These are phyloP conservation scores for Helminthosporium solani DNA, from an alignment of 2,329 filamentous ascomycete species.

Conservation along the genomic window DNA sequence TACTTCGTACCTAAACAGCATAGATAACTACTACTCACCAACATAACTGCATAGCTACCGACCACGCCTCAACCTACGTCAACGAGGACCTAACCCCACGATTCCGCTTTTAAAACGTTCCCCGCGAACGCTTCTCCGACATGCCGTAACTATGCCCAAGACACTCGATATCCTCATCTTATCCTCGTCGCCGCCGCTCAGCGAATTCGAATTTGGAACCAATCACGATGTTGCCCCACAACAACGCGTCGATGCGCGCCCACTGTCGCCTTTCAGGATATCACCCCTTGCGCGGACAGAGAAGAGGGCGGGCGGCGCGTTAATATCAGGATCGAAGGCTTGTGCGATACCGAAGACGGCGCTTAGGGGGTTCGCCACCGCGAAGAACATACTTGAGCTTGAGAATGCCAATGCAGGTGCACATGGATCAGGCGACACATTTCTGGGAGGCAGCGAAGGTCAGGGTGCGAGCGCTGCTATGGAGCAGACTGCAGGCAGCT, in stretches of 20 bases:
- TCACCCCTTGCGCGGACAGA: constrained; percentile 23
- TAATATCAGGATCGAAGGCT: constrained; percentile 28
- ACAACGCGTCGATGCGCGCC: constrained; percentile 33
- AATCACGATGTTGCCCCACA: constrained; percentile 2
- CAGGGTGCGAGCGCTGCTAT: neutral
- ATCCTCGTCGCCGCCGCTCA: constrained; percentile 33
- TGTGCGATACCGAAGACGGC: constrained; percentile 26
- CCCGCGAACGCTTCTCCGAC: no score
- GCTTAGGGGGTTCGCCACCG: constrained; percentile 37
- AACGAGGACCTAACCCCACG: no score
- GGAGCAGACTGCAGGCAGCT: no score
- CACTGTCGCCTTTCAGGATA: constrained; percentile 23
- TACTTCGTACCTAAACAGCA: no score
- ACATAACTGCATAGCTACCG: no score
- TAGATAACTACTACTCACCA: no score
- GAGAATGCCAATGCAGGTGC: neutral
- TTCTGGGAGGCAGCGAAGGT: neutral
- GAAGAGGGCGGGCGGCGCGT: constrained; percentile 23
- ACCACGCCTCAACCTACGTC: no score
- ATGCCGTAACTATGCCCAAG: no score
- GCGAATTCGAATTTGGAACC: constrained; percentile 6
- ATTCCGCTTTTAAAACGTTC: no score
- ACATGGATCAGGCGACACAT: no score
- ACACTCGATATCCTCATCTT: constrained; percentile 24
- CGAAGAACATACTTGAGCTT: constrained; percentile 25